A percentile compares a stretch with the other conserved stretches of the same genome.
Conservation (phyloP, 305 asterid species). For the Fraxinus platypoda region DNA sequence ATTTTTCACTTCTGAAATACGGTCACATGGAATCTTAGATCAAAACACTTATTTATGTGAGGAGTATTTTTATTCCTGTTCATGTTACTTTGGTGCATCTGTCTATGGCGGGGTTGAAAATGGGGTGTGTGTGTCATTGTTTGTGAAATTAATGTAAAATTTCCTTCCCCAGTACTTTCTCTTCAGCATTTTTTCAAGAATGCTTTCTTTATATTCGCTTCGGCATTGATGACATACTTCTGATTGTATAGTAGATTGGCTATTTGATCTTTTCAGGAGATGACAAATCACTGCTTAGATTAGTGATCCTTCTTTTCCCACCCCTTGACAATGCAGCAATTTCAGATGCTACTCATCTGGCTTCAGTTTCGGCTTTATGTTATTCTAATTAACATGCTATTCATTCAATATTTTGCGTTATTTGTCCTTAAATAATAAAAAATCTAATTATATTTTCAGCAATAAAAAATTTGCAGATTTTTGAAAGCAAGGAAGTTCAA, state of each 20-base stretch:
- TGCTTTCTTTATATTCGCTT: not conserved
- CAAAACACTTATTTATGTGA: not conserved
- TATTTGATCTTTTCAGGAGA: slow-evolving; percentile 3
- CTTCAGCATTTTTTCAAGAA: not conserved
- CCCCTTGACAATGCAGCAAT: not conserved
- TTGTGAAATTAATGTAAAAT: not conserved
- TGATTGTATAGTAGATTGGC: not conserved
- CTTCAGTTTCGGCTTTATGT: not conserved
- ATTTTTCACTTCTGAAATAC: too few species aligned
- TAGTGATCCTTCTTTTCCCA: not conserved
- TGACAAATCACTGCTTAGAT: slow-evolving; percentile 9
- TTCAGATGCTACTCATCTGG: not conserved
- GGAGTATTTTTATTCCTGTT: not conserved
- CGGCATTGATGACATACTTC: not conserved
- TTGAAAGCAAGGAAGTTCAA: slow-evolving; percentile 75
- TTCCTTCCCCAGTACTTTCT: not conserved
- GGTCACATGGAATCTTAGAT: too few species aligned
- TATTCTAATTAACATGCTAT: not conserved
- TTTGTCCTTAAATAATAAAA: not conserved
- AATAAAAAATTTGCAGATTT: slow-evolving; percentile 47
- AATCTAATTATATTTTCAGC: not conserved
- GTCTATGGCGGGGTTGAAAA: not conserved
- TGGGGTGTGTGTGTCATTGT: not conserved
- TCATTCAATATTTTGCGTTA: too few species aligned
- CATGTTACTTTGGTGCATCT: not conserved